phyloP scores from a whole-genome alignment of 1,139 yeast genomes.

The Saccharomyces hybrid region DNA sequence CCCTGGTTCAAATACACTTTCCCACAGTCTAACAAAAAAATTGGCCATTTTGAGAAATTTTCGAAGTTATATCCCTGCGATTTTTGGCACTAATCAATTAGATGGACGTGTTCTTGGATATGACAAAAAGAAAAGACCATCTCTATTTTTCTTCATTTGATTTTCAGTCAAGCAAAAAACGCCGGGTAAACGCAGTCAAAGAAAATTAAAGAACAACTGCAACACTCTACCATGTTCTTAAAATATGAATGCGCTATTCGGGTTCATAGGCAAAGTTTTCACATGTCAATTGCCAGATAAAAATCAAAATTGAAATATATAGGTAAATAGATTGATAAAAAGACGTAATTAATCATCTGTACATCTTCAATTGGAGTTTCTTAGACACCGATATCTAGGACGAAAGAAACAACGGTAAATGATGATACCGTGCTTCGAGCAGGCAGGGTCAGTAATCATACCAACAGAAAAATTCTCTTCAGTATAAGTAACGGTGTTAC shows the following conservation, averaged over 20 bases:
- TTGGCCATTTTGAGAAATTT: conserved; percentile 8
- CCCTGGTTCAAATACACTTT: conserved; percentile 90
- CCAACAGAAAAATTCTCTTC: conserved; percentile 8
- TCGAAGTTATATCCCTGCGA: not conserved
- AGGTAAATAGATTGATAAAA: no score
- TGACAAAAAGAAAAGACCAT: not conserved
- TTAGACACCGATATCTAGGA: conserved; percentile 26
- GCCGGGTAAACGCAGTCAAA: not conserved
- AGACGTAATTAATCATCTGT: no score
- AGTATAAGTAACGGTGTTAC: not conserved
- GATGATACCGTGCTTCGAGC: conserved; percentile 29
- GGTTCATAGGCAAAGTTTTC: not conserved
- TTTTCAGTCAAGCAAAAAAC: not conserved
- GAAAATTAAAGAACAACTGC: not conserved
- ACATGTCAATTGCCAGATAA: no score
- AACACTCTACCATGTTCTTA: no score
- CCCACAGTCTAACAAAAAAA: conserved; percentile 72
- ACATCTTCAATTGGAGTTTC: not conserved
- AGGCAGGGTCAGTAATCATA: conserved; percentile 28
- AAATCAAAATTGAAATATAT: no score
- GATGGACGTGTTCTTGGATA: not conserved
- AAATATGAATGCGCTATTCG: not conserved
- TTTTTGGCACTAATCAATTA: not conserved
- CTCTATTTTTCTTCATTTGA: not conserved
- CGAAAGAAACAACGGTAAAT: conserved; percentile 27